These are phyloP conservation scores for Arctium minus DNA, from an alignment of 129 eudicot species.

Conservation along the genomic window DNA sequence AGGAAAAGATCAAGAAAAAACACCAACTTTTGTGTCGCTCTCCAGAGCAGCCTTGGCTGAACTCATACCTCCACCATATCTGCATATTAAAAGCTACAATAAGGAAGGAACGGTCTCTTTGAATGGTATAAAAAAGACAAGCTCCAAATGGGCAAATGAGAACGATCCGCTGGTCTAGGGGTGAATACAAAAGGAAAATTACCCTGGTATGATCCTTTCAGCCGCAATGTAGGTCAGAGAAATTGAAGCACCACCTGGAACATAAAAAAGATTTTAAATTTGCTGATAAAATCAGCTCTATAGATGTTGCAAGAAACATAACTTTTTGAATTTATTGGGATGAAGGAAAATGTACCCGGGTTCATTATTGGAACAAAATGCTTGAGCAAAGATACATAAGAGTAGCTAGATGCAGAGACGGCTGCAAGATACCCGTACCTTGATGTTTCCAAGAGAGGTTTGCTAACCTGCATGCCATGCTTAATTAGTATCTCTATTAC, in stretches of 20 bases:
- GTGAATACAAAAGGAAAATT: constrained; percentile 2
- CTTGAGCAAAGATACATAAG: constrained; percentile 76
- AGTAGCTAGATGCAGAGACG: constrained; percentile 89
- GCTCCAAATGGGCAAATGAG: not conserved
- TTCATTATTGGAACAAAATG: constrained; percentile 94
- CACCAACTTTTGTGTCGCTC: constrained; percentile 76
- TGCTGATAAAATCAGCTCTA: not conserved
- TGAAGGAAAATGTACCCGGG: constrained; percentile 47
- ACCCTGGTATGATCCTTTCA: constrained; percentile 95
- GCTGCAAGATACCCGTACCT: constrained; percentile 94
- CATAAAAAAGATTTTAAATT: not conserved
- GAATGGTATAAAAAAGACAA: not conserved
- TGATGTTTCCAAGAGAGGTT: constrained; percentile 87
- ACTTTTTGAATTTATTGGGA: not conserved
- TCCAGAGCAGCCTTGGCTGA: constrained; percentile 95
- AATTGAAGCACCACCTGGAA: constrained; percentile 79
- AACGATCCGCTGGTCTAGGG: not conserved
- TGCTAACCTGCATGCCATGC: constrained; percentile 53
- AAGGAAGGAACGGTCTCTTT: not conserved
- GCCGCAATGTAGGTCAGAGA: constrained; percentile 92
- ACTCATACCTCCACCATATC: constrained; percentile 99
- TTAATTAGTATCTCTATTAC: not conserved
- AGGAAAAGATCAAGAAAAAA: not conserved
- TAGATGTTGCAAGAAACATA: not conserved
- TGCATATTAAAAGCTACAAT: constrained; percentile 19